phyloP scores from a whole-genome alignment of 805 yeast genomes.

The Candida patagonica region DNA sequence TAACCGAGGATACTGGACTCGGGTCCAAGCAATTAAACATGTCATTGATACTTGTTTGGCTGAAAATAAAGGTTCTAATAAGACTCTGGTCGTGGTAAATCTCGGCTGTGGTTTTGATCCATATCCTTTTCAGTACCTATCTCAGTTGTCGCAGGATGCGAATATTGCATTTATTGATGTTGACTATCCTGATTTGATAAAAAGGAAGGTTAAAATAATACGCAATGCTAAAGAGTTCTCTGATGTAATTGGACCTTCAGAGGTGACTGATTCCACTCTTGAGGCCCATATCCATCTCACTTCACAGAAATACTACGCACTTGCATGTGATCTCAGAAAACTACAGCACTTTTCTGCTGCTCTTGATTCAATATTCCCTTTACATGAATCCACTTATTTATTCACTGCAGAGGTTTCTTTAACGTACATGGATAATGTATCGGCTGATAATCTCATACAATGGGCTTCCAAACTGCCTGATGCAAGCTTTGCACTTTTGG shows the following conservation, averaged over 20 bases:
- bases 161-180: constrained; percentile 54
- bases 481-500: constrained; percentile 57
- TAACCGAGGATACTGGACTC: constrained; percentile 74
- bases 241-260: constrained; percentile 33
- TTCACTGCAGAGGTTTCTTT: constrained; percentile 78
- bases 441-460: constrained; percentile 53
- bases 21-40: constrained; percentile 60
- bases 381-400: constrained; percentile 25
- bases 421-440: constrained; percentile 64
- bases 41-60: constrained; percentile 35
- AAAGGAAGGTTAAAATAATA: constrained; percentile 47
- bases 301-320: constrained; percentile 38
- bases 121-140: constrained; percentile 43
- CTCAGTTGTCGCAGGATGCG: constrained; percentile 18
- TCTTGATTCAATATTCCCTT: constrained; percentile 13
- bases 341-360: constrained; percentile 29
- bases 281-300: not conserved
- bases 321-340: constrained; percentile 58
- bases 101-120: constrained; percentile 77
- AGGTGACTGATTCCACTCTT: not conserved
- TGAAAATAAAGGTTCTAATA: constrained; percentile 18
- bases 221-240: constrained; percentile 37
- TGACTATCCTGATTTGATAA: constrained; percentile 64
- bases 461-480: constrained; percentile 35
- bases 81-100: constrained; percentile 42